Conservation (phyloP, 1,284 basidiomycete genomes). For the Melampsora abietis-canadensis region DNA sequence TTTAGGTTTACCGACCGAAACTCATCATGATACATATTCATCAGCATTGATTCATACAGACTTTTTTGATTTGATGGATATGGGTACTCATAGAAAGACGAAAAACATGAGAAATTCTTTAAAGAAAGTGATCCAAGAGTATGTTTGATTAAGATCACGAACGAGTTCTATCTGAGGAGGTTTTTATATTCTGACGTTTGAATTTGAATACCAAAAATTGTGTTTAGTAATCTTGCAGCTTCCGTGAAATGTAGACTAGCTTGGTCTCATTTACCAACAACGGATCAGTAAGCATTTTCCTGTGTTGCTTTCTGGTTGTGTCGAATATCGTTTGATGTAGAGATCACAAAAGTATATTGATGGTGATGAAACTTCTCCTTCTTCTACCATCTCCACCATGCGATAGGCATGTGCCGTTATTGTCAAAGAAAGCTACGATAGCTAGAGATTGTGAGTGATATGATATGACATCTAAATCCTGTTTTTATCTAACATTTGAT, state of each 20-base stretch:
- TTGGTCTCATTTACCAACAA: constrained; percentile 3
- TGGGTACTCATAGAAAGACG: constrained; percentile 6
- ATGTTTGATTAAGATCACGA: not conserved
- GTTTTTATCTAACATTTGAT: not conserved
- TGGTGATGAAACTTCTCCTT: not conserved
- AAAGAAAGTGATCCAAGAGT: constrained; percentile 33
- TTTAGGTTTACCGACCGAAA: constrained; percentile 34
- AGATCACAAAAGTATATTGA: not conserved
- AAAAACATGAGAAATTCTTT: constrained; percentile 1
- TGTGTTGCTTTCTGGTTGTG: not conserved
- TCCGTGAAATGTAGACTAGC: constrained; percentile 30
- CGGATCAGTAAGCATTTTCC: not conserved
- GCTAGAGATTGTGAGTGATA: not conserved
- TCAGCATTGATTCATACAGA: constrained; percentile 43
- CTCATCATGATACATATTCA: constrained; percentile 34
- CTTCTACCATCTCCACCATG: too few species aligned
- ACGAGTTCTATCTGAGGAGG: too few species aligned
- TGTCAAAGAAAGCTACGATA: not conserved
- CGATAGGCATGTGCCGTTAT: not conserved
- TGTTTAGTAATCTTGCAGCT: constrained; percentile 14
- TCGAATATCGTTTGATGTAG: not conserved
- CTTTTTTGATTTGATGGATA: constrained; percentile 41
- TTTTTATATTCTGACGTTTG: too few species aligned
- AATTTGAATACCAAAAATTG: not conserved
- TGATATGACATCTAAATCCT: not conserved